Base-by-base conservation (phyloP, 768 basidiomycete genomes). In the Phanerodontia chrysosporium region DNA sequence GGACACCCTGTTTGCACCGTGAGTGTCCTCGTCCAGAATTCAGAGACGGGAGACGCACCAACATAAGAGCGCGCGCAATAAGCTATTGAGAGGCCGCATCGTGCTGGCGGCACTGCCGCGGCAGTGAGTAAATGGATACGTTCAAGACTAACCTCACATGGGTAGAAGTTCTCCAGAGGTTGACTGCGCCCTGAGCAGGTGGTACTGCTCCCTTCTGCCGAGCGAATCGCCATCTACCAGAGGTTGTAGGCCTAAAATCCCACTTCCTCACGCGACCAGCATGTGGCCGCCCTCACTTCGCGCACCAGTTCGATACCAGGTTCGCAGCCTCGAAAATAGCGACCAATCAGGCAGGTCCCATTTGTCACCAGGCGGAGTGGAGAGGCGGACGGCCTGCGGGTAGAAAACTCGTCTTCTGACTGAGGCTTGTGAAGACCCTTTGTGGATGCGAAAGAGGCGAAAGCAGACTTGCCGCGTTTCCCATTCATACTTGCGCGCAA, bases 261-360 rank as follows among this genome's bases (percentile, higher is more conserved):
- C 52, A n/a, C n/a, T 36, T 22, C 21, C 52, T 48, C 35, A 35
- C n/a, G 22, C n/a, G 52, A 25, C 36, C 12, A 24, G 52, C 52
- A 53, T 53, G 52, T 21, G 52, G 52, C 36, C 25, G 22, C 18
- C 36, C 24, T 14, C 21, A 30, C 51, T 12, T 53, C 35, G 30
- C n/a, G 30, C 35, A 27, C 35, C 36, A 9, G 21, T 36, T 12
- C 35, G 25, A 27, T 24, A 24, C 14, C 21, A 25, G 12, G 28
- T 12, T 53, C n/a, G 52, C 52, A 53, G 52, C 13, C 9, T 1
- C 24, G 36, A 53, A 36, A 53, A 53, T 53, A 53, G 52, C 52
- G 42, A 16, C 52, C 52, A 53, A 53, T 53, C 52, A 27, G 32
- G 22, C 52, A 35, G n/a, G 21, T 10, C 8, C 6, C 7, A 53